These are phyloP conservation scores for Vitis amurensis DNA, from an alignment of 164 flowering plant genomes.

Conservation along the genomic window DNA sequence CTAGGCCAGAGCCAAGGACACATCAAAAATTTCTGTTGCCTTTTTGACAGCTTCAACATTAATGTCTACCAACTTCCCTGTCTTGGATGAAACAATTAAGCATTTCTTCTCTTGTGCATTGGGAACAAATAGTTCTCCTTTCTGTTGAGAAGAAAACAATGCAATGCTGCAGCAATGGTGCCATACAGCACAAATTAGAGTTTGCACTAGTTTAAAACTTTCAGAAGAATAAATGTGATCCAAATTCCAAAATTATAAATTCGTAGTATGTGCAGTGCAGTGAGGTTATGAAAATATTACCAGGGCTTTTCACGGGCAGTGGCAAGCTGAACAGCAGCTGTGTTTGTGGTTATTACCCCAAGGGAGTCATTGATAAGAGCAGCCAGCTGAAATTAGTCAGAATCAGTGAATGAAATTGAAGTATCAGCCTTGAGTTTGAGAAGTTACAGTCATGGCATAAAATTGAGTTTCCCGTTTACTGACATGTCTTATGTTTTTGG, in stretches of 20 bases:
- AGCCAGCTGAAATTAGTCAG: constrained; percentile 50
- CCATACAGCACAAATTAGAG: neutral
- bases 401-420: constrained; percentile 6
- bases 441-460: too few relatives aligned
- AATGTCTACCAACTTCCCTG: constrained; percentile 69
- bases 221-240: too few relatives aligned
- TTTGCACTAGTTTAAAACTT: too few relatives aligned
- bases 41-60: constrained; percentile 59
- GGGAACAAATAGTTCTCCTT: constrained; percentile 69
- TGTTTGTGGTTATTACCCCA: constrained; percentile 88
- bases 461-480: too few relatives aligned
- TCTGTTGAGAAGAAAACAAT: constrained; percentile 65
- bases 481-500: too few relatives aligned
- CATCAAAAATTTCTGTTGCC: constrained; percentile 50
- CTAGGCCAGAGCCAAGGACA: constrained; percentile 56
- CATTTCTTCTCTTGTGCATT: constrained; percentile 71
- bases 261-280: too few relatives aligned
- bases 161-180: constrained; percentile 53
- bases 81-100: constrained; percentile 53
- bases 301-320: constrained; percentile 80
- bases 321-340: constrained; percentile 89
- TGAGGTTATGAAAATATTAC: constrained; percentile 24
- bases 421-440: too few relatives aligned
- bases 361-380: constrained; percentile 84
- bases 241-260: too few relatives aligned